Evolutionary conservation across 345 rosid genomes (phyloP), one percentile per base, ranked within the genome.

Genomic region (Nephelium lappaceum): DNA sequence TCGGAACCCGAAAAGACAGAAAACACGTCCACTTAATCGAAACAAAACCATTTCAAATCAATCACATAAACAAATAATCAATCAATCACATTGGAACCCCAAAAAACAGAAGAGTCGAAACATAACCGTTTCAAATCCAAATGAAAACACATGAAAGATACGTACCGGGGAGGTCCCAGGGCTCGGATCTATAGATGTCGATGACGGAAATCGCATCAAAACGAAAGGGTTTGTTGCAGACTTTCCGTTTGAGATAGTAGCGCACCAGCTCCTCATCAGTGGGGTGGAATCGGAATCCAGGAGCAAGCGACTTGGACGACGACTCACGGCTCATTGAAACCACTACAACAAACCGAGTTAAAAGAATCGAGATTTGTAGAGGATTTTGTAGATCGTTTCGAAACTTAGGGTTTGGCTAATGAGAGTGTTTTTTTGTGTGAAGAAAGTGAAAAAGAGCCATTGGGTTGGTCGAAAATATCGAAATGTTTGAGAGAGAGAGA

Each of bases 131-230:
- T 16, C 67, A 18, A 68, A 66, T 51, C 60, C 51, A 62, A 47
- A 1, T 53, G 3, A 19, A 24, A 70, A 45, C 51, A 31, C 5
- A 47, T 64, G 5, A 42, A 43, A 72, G 51, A 45, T 11, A 45
- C 51, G 8, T 62, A 93, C 97, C 91, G 14, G 99, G 99, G 8
- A 96, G 98, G 81, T 96, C 99, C 99, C 99, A 95, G 0, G 98
- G 99, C 85, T 93, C 98, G 71, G 89, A 80, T 77, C 87, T 93
- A 84, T 95, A 95, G 49, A 95, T 78, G 78, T 95, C 95, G 27
- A 87, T 67, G 62, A 88, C 96, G 62, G 95, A 89, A 73, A 95
- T 93, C 18, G 95, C 85, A 76, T 95, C 93, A 41, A 91, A 83
- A 18, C 92, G 89, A 51, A 90, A 86, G 57, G 94, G 94, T 78